Conservation (phyloP, 495 filamentous ascomycete species). For the Pyrenopolyporus hunteri region DNA sequence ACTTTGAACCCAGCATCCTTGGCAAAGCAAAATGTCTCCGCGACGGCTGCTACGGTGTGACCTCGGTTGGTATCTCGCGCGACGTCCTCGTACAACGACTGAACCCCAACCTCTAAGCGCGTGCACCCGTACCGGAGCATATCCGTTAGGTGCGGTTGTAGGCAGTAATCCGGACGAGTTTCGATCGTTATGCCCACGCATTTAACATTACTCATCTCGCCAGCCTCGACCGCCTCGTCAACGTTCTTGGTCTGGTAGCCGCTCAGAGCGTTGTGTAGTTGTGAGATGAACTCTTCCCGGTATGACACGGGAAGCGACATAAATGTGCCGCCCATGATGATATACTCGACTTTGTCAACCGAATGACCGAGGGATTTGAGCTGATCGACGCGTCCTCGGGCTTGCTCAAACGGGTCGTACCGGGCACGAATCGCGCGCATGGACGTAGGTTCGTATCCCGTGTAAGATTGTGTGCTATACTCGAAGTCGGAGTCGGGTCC, state of each 20-base stretch:
- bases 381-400: conserved; percentile 92
- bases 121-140: conserved; percentile 99
- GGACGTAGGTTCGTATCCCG: conserved; percentile 95
- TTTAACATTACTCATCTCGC: conserved; percentile 92
- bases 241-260: conserved; percentile 91
- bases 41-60: conserved; percentile 92
- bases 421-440: conserved; percentile 98
- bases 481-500: conserved; percentile 98
- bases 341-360: conserved; percentile 99
- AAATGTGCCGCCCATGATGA: conserved; percentile 99
- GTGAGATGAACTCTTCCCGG: conserved; percentile 88
- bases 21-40: conserved; percentile 90
- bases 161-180: conserved; percentile 93
- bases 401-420: conserved; percentile 98
- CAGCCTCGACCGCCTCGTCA: conserved; percentile 90
- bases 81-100: conserved; percentile 98
- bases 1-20: conserved; percentile 99
- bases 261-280: conserved; percentile 93
- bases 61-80: conserved; percentile 96
- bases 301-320: conserved; percentile 93
- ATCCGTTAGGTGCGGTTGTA: conserved; percentile 85
- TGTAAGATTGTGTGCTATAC: conserved; percentile 98
- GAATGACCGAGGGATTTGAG: conserved; percentile 93
- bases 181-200: conserved; percentile 99
- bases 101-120: conserved; percentile 90